Evolutionary conservation across 2,329 filamentous ascomycete genomes (phyloP).

Genomic region (Apiospora hydei): DNA sequence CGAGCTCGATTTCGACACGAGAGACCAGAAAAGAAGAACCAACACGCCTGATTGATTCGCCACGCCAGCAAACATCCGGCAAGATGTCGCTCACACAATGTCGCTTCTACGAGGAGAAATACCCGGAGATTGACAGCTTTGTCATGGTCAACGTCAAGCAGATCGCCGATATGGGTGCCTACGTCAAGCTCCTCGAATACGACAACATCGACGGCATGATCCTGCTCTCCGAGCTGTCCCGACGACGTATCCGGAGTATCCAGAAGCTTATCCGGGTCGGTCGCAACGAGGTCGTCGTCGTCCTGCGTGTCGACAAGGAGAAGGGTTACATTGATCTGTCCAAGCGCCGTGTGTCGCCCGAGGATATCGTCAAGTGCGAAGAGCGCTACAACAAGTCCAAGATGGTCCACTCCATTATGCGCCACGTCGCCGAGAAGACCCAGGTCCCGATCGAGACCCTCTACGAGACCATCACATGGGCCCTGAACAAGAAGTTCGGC

Average conservation of each 20-base stretch:
- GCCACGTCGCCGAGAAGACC: conserved; percentile 97
- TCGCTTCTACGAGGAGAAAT: conserved; percentile 98
- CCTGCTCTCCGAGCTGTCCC: conserved; percentile 93
- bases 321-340: conserved; percentile 99
- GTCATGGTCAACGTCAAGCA: conserved; percentile 99
- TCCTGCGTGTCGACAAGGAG: conserved; percentile 98
- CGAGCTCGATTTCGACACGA: background rate
- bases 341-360: conserved; percentile 95
- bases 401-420: conserved; percentile 98
- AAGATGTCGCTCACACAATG: conserved; percentile 95
- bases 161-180: conserved; percentile 99
- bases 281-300: conserved; percentile 97
- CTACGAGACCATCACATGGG: conserved; percentile 96
- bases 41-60: background rate
- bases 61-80: conserved; percentile 51
- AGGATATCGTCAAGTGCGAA: conserved; percentile 98
- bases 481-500: conserved; percentile 95
- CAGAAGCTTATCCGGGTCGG: conserved; percentile 99
- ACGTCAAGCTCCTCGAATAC: conserved; percentile 99
- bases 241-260: conserved; percentile 97
- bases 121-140: conserved; percentile 97
- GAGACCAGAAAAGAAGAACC: background rate
- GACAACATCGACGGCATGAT: conserved; percentile 99
- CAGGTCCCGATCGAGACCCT: conserved; percentile 91
- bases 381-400: conserved; percentile 99